Percentiles rank a stretch among this genome's conserved stretches.
phyloP scores from a whole-genome alignment of 1,284 basidiomycete genomes.

The Ustilago lituana region DNA sequence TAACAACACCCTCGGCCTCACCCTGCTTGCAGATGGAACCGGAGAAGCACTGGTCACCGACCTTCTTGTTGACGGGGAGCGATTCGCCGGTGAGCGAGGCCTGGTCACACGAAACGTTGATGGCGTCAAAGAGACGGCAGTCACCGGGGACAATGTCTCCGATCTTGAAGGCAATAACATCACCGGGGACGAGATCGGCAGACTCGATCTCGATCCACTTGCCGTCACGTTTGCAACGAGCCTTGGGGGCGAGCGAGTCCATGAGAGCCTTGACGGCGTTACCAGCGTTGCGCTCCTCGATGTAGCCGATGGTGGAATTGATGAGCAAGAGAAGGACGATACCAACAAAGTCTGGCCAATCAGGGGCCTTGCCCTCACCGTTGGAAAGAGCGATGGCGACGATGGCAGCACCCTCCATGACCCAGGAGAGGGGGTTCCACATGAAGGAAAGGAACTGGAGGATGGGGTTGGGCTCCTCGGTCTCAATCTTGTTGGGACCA shows the following conservation, averaged over 20 bases:
- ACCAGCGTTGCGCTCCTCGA: conserved; percentile 95
- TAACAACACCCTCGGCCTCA: conserved; percentile 84
- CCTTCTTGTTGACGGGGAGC: conserved; percentile 86
- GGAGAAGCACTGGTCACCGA: conserved; percentile 73
- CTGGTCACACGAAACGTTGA: conserved; percentile 80
- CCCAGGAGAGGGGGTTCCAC: conserved; percentile 74
- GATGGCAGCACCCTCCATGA: conserved; percentile 97
- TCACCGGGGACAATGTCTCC: conserved; percentile 89
- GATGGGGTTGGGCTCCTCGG: conserved; percentile 76
- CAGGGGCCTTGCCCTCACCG: conserved; percentile 83
- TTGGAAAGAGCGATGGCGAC: conserved; percentile 97
- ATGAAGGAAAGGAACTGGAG: conserved; percentile 68
- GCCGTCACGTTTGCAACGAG: conserved; percentile 76
- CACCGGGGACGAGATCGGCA: conserved; percentile 86
- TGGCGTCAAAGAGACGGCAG: conserved; percentile 80
- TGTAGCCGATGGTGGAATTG: conserved; percentile 98
- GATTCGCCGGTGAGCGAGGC: conserved; percentile 98
- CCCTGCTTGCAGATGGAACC: conserved; percentile 80
- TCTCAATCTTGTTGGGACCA: conserved; percentile 87
- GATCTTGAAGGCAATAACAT: conserved; percentile 85
- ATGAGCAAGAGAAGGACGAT: conserved; percentile 89
- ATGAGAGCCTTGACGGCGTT: conserved; percentile 99
- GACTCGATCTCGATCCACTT: conserved; percentile 73
- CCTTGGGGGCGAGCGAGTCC: conserved; percentile 98
- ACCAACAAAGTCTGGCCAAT: conserved; percentile 98